Conservation (phyloP, 495 filamentous ascomycete species). For the Penicillium fimorum region DNA sequence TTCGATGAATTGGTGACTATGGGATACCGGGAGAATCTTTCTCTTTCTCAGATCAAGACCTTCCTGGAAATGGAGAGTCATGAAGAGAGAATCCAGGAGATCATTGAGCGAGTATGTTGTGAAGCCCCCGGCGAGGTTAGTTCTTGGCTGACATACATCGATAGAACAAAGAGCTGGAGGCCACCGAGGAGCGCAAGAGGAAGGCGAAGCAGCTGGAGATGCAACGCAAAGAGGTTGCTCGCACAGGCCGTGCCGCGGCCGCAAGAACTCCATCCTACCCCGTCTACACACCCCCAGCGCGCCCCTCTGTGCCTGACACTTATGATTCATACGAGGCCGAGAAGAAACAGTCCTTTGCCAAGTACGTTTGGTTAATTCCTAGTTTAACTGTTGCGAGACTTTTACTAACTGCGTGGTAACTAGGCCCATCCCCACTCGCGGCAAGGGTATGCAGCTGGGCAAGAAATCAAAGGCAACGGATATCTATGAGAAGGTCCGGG, state of each 20-base stretch:
- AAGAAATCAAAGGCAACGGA: constrained; percentile 96
- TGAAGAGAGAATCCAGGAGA: constrained; percentile 97
- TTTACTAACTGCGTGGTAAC: constrained; percentile 10
- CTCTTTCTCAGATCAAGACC: constrained; percentile 93
- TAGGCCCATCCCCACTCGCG: constrained; percentile 69
- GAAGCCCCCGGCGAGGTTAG: constrained; percentile 2
- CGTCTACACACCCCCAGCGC: constrained; percentile 79
- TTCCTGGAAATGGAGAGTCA: constrained; percentile 99
- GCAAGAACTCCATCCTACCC: constrained; percentile 79
- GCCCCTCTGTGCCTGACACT: constrained; percentile 69
- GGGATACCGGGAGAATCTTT: constrained; percentile 93
- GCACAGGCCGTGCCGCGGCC: constrained; percentile 54
- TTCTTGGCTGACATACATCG: constrained; percentile 18
- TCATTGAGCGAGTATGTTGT: constrained; percentile 77
- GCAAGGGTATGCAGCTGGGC: constrained; percentile 97
- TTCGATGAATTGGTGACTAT: constrained; percentile 95
- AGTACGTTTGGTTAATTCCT: constrained; percentile 48
- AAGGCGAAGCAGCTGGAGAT: constrained; percentile 98
- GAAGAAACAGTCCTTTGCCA: constrained; percentile 82
- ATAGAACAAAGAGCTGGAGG: constrained; percentile 97
- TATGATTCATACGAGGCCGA: constrained; percentile 94
- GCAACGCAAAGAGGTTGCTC: constrained; percentile 88
- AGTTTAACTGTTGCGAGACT: background rate
- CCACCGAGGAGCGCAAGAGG: constrained; percentile 93
- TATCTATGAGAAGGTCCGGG: constrained; percentile 93